Evolutionary conservation across 2,329 filamentous ascomycete species (phyloP).

Genomic region (Aureobasidium sp.): DNA sequence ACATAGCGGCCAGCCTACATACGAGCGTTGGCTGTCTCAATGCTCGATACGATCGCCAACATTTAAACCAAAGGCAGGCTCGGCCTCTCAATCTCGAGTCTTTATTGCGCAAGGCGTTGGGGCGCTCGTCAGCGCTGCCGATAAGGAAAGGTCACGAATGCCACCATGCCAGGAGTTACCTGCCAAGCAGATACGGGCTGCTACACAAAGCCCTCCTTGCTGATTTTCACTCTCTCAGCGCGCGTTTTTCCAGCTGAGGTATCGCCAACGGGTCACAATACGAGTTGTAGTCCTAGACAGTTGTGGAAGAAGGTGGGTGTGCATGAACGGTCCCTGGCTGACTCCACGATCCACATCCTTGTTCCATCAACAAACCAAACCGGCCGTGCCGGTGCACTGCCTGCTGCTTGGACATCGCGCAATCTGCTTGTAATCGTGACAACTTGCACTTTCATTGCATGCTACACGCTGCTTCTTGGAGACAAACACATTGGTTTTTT

Average conservation of each 20-base stretch:
- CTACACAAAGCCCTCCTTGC: not conserved
- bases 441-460: not conserved
- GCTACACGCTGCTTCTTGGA: not conserved
- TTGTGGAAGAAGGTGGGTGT: not conserved
- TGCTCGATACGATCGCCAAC: constrained; percentile 2
- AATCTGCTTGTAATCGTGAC: not conserved
- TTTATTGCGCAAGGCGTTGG: not conserved
- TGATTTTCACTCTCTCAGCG: not conserved
- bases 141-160: not conserved
- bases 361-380: not conserved
- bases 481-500: not conserved
- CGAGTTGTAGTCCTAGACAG: not conserved
- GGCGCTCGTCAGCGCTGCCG: not conserved
- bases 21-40: not conserved
- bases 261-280: not conserved
- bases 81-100: not conserved
- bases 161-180: not conserved
- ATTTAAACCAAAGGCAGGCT: not conserved
- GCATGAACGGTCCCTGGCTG: not conserved
- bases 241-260: not conserved
- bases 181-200: not conserved
- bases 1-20: not conserved
- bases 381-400: not conserved
- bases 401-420: not conserved
- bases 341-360: not conserved